Percentiles rank a stretch among this genome's conserved stretches.
phyloP scores from a whole-genome alignment of 352 stramenopile genomes.

The Pythium sukuiense region DNA sequence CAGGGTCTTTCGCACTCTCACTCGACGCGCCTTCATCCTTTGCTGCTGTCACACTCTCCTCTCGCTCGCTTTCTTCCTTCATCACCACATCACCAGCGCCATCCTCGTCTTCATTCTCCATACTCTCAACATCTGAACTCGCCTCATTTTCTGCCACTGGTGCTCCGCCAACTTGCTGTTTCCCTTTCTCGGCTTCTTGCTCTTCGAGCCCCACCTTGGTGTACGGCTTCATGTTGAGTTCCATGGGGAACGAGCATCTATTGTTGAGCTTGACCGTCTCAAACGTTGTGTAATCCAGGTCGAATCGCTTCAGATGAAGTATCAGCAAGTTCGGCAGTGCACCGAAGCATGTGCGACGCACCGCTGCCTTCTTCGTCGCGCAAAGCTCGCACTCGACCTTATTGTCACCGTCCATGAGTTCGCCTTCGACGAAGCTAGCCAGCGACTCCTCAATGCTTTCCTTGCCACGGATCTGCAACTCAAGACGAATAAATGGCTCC shows the following conservation, averaged over 20 bases:
- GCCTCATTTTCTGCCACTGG: neutral
- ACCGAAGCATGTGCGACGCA: constrained; percentile 95
- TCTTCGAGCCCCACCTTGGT: constrained; percentile 97
- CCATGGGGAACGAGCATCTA: constrained; percentile 96
- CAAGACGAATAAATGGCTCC: constrained; percentile 97
- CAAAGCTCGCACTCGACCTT: constrained; percentile 98
- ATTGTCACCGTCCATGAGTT: constrained; percentile 99
- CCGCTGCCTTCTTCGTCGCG: constrained; percentile 96
- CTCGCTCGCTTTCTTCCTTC: constrained; percentile 4
- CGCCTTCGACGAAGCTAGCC: constrained; percentile 95
- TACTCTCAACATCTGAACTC: constrained; percentile 3
- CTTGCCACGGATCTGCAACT: constrained; percentile 98
- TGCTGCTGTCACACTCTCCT: neutral
- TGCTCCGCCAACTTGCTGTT: neutral
- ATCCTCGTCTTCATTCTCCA: constrained; percentile 16
- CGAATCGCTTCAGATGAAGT: constrained; percentile 99
- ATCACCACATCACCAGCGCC: constrained; percentile 1
- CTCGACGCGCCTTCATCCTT: neutral
- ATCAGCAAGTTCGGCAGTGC: constrained; percentile 96
- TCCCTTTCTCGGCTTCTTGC: constrained; percentile 57
- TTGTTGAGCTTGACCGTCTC: constrained; percentile 99
- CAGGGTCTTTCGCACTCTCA: constrained; percentile 63
- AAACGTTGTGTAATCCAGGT: constrained; percentile 99
- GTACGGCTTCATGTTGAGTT: constrained; percentile 98
- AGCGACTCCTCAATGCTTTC: constrained; percentile 97